Conservation (phyloP, 2,329 filamentous ascomycete species). For the Coccinonectria pachysandricola region DNA sequence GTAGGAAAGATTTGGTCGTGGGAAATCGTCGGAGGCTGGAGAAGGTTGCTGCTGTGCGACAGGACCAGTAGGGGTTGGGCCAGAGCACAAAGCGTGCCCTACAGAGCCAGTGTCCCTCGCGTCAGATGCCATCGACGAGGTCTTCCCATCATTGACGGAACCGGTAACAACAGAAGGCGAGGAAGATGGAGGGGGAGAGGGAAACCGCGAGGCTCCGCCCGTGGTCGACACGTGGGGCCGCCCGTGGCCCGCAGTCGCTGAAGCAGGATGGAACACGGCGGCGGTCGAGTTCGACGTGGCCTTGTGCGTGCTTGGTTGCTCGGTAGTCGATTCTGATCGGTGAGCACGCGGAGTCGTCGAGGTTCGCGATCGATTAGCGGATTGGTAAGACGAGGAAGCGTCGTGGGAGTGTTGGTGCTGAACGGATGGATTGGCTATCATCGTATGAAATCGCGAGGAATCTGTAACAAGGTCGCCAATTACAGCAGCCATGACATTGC, state of each 20-base stretch:
- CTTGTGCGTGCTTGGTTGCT: conserved; percentile 8
- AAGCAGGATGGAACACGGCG: conserved; percentile 2
- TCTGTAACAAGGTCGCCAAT: conserved; percentile 66
- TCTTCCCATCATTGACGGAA: conserved; percentile 31
- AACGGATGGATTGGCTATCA: conserved; percentile 47
- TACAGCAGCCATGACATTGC: conserved; percentile 51
- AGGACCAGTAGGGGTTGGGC: conserved; percentile 9
- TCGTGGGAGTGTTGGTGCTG: conserved; percentile 36
- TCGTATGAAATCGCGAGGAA: conserved; percentile 59
- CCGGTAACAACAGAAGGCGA: conserved; percentile 33
- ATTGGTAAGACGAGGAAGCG: conserved; percentile 18
- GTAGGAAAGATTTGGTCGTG: conserved; percentile 27
- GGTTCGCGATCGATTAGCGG: conserved; percentile 20
- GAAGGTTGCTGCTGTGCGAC: conserved; percentile 23
- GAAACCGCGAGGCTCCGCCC: conserved; percentile 37
- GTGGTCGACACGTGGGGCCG: conserved; percentile 20
- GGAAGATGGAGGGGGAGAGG: conserved; percentile 45
- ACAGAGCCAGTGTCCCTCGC: conserved; percentile 21
- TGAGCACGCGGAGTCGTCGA: conserved; percentile 20
- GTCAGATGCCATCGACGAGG: conserved; percentile 39
- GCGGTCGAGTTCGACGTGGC: conserved; percentile 11
- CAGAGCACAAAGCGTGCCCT: conserved; percentile 14
- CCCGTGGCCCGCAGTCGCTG: conserved; percentile 13
- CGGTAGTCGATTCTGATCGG: conserved; percentile 12
- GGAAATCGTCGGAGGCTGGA: conserved; percentile 26